A percentile compares a stretch with the other conserved stretches of the same genome.
phyloP scores from a whole-genome alignment of 805 yeast genomes.

The Scheffersomyces spartinae region DNA sequence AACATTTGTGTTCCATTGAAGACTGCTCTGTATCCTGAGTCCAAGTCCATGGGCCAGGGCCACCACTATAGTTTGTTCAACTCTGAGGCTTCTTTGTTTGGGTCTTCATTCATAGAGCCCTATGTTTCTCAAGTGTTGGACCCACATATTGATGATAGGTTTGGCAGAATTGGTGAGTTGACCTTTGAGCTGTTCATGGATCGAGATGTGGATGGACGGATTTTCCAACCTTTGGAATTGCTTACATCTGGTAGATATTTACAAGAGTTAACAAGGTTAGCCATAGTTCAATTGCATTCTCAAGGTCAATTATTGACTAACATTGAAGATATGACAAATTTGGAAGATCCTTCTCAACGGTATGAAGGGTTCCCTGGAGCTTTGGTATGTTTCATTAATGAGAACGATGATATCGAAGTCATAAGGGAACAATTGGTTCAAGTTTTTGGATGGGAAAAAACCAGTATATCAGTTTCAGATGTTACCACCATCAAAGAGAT shows the following conservation, averaged over 20 bases:
- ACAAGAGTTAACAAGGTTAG: constrained; percentile 28
- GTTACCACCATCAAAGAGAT: constrained; percentile 14
- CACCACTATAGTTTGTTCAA: constrained; percentile 16
- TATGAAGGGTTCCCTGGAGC: constrained; percentile 27
- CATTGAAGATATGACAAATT: constrained; percentile 7
- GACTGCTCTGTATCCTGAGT: constrained; percentile 7
- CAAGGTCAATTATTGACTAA: too few species aligned
- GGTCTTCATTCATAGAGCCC: constrained; percentile 12
- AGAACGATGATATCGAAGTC: constrained; percentile 8
- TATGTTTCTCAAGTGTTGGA: constrained; percentile 24
- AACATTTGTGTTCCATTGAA: constrained; percentile 27
- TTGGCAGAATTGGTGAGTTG: constrained; percentile 4
- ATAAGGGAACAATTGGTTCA: constrained; percentile 11
- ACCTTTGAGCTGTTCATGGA: constrained; percentile 18
- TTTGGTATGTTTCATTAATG: constrained; percentile 24
- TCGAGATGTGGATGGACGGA: constrained; percentile 7
- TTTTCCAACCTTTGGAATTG: constrained; percentile 31
- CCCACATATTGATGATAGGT: constrained; percentile 18
- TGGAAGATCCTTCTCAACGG: constrained; percentile 3
- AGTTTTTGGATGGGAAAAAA: constrained; percentile 11
- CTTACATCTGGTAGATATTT: constrained; percentile 32
- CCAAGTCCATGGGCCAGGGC: constrained; percentile 9
- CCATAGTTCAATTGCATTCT: constrained; percentile 21
- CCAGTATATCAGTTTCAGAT: constrained; percentile 12
- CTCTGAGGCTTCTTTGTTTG: constrained; percentile 28